Base-by-base conservation (phyloP, 257 asterid genomes). In the Nicotiana knightiana region DNA sequence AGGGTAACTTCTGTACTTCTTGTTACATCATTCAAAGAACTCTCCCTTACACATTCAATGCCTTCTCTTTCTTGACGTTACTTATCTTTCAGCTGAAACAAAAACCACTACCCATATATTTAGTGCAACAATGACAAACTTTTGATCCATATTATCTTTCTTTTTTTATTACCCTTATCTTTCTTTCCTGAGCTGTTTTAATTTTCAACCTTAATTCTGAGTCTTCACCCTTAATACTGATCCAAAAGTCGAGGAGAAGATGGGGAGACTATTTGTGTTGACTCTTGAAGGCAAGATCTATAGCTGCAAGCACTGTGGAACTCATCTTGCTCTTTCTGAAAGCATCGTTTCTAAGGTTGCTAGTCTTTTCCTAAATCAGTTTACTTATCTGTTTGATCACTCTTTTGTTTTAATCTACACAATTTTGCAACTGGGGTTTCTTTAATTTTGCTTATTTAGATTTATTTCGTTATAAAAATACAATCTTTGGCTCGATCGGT, bases 241-340 rank as follows among this genome's bases (percentile, higher is more conserved):
- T 71, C 59, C 6, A 43, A n/a, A 71, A 43, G 12, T 71, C 58
- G 46, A n/a, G 73, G 53, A 30, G 48, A 35, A 66, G 32, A 83
- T 83, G 85, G 85, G 85, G 30, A 83, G 82, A 48, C 55, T 83
- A 33, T 83, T 83, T 77, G 73, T 77, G 58, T 58, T 83, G 58
- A 77, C 64, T 21, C 79, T 83, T n/a, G 85, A 83, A 73, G 85
- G 82, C 32, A 83, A 21, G 76, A 77, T 76, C 63, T 83, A 83
- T 15, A 77, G 79, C 77, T 77, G 85, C 77, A 83, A 83, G 39
- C 82, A 77, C 77, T 83, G 85, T 57, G 81, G 64, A 51, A 83
- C 85, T 26, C 85, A 83, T 77, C 85, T 83, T 55, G 79, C 85
- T 58, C 82, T 83, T 39, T 76, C 82, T 54, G 79, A 83, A 6